Evolutionary conservation across 768 basidiomycete genomes (phyloP).

Genomic region (Auricularia sp.): DNA sequence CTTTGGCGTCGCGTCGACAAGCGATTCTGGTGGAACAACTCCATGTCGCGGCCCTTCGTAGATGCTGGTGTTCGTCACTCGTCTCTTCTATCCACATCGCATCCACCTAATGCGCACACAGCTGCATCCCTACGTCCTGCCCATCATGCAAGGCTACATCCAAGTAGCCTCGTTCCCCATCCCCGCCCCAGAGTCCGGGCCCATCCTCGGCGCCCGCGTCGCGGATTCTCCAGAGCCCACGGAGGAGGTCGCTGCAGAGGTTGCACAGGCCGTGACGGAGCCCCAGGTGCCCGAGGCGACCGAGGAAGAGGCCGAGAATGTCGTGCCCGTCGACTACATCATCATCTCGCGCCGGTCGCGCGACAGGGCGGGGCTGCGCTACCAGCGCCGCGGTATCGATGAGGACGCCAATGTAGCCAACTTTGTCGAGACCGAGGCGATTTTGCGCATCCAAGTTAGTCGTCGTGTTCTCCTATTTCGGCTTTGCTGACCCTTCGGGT

Average conservation of each 20-base stretch:
- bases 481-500: background rate
- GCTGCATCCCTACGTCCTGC: constrained; percentile 78
- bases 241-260: background rate
- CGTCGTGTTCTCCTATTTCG: background rate
- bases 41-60: constrained; percentile 71
- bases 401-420: constrained; percentile 90
- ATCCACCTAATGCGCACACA: constrained; percentile 18
- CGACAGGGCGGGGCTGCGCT: constrained; percentile 85
- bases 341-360: constrained; percentile 79
- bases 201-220: constrained; percentile 2
- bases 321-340: constrained; percentile 56
- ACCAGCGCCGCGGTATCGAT: constrained; percentile 90
- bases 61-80: constrained; percentile 66
- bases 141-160: constrained; percentile 89
- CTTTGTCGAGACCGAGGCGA: constrained; percentile 90
- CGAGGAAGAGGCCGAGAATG: constrained; percentile 26
- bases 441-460: constrained; percentile 69
- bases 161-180: constrained; percentile 63
- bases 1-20: constrained; percentile 86
- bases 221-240: constrained; percentile 11
- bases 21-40: constrained; percentile 96
- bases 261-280: background rate
- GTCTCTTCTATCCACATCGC: background rate
- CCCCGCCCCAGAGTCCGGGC: constrained; percentile 10
- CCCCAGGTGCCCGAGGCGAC: constrained; percentile 19